Evolutionary conservation across 805 yeast genomes (phyloP).

Genomic region (Naumovozyma castellii): DNA sequence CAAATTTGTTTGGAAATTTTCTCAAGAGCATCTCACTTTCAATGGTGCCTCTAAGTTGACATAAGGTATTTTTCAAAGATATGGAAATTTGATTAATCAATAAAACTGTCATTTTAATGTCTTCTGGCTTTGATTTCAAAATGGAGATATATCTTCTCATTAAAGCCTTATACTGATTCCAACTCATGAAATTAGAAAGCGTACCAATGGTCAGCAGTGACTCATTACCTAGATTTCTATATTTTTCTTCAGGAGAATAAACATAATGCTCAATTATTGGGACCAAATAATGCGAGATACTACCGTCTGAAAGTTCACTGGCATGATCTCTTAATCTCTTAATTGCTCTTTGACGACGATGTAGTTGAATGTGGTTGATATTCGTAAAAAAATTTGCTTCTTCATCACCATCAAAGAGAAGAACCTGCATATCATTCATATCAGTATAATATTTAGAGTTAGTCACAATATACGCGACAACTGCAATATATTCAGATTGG

Average conservation of each 20-base stretch:
- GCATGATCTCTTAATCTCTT: slow-evolving; percentile 48
- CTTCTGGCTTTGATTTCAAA: slow-evolving; percentile 38
- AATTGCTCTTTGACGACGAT: slow-evolving; percentile 79
- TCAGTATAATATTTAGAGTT: slow-evolving; percentile 38
- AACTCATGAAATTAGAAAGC: slow-evolving; percentile 49
- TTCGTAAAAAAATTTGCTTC: slow-evolving; percentile 76
- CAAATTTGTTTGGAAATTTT: slow-evolving; percentile 32
- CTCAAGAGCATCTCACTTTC: slow-evolving; percentile 14
- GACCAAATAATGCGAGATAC: slow-evolving; percentile 68
- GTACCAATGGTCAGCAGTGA: slow-evolving; percentile 52
- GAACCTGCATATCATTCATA: slow-evolving; percentile 54
- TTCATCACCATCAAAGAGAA: slow-evolving; percentile 59
- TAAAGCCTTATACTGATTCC: slow-evolving; percentile 75
- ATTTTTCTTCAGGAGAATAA: slow-evolving; percentile 46
- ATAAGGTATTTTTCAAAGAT: slow-evolving; percentile 36
- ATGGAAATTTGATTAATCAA: slow-evolving; percentile 49
- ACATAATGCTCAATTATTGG: slow-evolving; percentile 83
- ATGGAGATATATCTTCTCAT: slow-evolving; percentile 55
- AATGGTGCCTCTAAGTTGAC: slow-evolving; percentile 12
- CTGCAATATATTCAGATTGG: slow-evolving; percentile 60
- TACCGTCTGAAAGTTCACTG: slow-evolving; percentile 39
- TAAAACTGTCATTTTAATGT: slow-evolving; percentile 47
- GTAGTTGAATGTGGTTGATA: slow-evolving; percentile 72
- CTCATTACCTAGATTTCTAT: slow-evolving; percentile 54
- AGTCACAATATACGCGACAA: slow-evolving; percentile 55